phyloP scores from a whole-genome alignment of 306 rosid genomes.

The Alnus rubra region DNA sequence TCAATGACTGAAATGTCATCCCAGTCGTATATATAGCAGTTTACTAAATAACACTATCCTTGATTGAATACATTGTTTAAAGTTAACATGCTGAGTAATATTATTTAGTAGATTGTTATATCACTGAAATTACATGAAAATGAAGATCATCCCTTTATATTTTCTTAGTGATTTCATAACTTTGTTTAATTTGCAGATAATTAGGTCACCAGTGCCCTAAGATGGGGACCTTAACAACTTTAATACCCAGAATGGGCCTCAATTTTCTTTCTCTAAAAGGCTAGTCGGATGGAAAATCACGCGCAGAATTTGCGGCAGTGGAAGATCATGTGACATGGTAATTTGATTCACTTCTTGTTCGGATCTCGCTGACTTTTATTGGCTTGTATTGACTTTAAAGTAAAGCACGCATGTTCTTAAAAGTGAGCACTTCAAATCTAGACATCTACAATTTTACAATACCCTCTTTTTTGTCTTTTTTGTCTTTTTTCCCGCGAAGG shows the following conservation, averaged over 20 bases:
- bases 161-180: too few species aligned
- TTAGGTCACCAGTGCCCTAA: too few species aligned
- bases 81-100: not conserved
- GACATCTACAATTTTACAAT: not conserved
- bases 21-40: too few species aligned
- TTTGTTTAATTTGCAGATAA: too few species aligned
- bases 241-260: not conserved
- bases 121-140: too few species aligned
- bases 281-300: slow-evolving; percentile 14
- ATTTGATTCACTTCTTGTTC: not conserved
- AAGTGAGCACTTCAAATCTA: not conserved
- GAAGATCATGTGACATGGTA: slow-evolving; percentile 16
- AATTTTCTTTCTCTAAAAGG: slow-evolving; percentile 8
- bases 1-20: too few species aligned
- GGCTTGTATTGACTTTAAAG: not conserved
- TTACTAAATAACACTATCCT: too few species aligned
- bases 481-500: too few species aligned
- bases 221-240: not conserved
- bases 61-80: not conserved
- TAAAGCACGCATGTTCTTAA: not conserved
- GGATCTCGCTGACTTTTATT: not conserved
- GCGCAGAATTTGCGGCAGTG: not conserved
- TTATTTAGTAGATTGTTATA: too few species aligned
- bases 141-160: too few species aligned
- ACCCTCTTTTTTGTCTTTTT: too few species aligned